Evolutionary conservation across 495 filamentous ascomycete species (phyloP).

Genomic region (Penicillium lagena): DNA sequence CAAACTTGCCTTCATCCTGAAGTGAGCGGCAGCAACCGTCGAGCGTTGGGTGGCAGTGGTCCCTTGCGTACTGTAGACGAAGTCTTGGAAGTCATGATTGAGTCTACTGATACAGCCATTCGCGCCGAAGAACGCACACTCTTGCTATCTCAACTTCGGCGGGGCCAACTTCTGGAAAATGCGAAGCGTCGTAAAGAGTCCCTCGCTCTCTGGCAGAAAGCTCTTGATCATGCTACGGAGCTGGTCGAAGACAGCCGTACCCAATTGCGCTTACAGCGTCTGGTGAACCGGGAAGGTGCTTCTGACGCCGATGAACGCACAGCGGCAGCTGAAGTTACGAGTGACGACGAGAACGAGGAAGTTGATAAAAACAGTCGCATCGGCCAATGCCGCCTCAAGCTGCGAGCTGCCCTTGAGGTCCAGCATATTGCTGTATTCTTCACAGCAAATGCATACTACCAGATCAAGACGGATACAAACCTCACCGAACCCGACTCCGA

Average conservation of each 20-base stretch:
- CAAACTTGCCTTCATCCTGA: constrained; percentile 85
- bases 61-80: constrained; percentile 75
- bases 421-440: constrained; percentile 82
- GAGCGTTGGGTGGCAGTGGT: constrained; percentile 58
- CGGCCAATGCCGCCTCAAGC: constrained; percentile 54
- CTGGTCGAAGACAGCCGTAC: constrained; percentile 60
- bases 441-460: constrained; percentile 72
- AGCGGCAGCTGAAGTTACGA: constrained; percentile 15
- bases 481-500: constrained; percentile 57
- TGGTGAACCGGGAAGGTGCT: constrained; percentile 11
- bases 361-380: constrained; percentile 41
- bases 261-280: constrained; percentile 48
- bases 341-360: constrained; percentile 41
- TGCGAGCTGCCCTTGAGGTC: constrained; percentile 69
- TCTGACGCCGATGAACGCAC: constrained; percentile 5
- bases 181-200: constrained; percentile 51
- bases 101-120: constrained; percentile 60
- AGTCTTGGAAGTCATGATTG: constrained; percentile 84
- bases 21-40: constrained; percentile 60
- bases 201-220: constrained; percentile 58
- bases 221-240: constrained; percentile 43
- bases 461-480: constrained; percentile 66
- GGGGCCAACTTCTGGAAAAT: constrained; percentile 72
- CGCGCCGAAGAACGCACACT: constrained; percentile 60
- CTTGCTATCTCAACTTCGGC: constrained; percentile 52